phyloP scores from a whole-genome alignment of 202 grass and related monocot species.

The Hordeum pubiflorum region DNA sequence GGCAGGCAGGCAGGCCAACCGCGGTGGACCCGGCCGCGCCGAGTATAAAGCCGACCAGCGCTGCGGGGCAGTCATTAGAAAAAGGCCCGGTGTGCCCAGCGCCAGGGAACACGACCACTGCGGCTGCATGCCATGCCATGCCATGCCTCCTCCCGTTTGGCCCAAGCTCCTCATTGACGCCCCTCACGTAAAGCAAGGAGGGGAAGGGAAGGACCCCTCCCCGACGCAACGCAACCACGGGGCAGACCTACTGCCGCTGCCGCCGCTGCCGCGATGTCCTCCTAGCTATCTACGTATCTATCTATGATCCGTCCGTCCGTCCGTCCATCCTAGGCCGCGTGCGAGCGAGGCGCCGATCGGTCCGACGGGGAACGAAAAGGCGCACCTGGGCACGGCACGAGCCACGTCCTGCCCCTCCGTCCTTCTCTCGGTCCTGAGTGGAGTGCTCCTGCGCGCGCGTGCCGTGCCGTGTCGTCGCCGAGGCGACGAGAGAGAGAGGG shows the following conservation, averaged over 20 bases:
- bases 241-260: background rate
- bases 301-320: no score
- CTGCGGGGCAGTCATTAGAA: slow-evolving; percentile 46
- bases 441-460: background rate
- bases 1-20: slow-evolving; percentile 3
- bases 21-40: background rate
- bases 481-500: background rate
- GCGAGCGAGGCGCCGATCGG: background rate
- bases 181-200: background rate
- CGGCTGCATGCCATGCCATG: background rate
- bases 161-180: background rate
- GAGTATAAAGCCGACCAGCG: slow-evolving; percentile 51
- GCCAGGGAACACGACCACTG: slow-evolving; percentile 22
- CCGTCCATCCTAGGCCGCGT: background rate
- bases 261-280: background rate
- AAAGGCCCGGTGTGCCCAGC: slow-evolving; percentile 20
- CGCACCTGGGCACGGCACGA: slow-evolving; percentile 47
- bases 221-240: background rate
- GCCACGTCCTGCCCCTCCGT: slow-evolving; percentile 37
- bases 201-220: background rate
- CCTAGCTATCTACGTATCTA: no score
- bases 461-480: background rate
- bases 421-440: slow-evolving; percentile 2
- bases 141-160: background rate
- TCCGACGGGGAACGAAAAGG: slow-evolving; percentile 18